Conservation (phyloP, 1,284 basidiomycete genomes). For the Ganoderma lingzhi region DNA sequence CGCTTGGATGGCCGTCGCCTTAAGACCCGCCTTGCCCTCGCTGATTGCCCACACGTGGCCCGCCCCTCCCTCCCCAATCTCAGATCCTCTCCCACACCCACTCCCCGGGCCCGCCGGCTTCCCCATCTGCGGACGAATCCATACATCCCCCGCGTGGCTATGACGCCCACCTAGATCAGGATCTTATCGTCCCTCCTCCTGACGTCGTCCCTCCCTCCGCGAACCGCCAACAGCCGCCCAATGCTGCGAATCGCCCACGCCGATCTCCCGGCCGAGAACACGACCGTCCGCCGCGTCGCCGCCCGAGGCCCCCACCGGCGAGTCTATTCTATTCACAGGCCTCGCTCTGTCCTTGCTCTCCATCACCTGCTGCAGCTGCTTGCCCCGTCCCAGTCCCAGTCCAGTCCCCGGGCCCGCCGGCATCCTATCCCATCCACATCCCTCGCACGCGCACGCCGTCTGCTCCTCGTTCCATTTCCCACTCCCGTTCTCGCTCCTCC, state of each 20-base stretch:
- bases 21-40: conserved; percentile 31
- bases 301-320: neutral
- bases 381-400: neutral
- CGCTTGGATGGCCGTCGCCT: conserved; percentile 30
- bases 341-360: neutral
- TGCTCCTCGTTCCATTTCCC: neutral
- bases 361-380: neutral
- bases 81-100: conserved; percentile 31
- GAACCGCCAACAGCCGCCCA: conserved; percentile 7
- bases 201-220: conserved; percentile 13
- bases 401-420: neutral
- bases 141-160: conserved; percentile 17
- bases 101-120: conserved; percentile 34
- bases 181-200: conserved; percentile 27
- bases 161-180: conserved; percentile 18
- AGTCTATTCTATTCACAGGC: neutral
- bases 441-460: neutral
- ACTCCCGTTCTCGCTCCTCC: neutral
- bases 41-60: conserved; percentile 32
- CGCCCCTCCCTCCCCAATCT: conserved; percentile 23
- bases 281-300: no score
- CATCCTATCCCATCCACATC: neutral
- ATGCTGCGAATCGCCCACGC: neutral
- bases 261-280: conserved; percentile 6
- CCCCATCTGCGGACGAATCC: conserved; percentile 23